Evolutionary conservation across 495 filamentous ascomycete genomes (phyloP).

Genomic region (Daldinia decipiens): DNA sequence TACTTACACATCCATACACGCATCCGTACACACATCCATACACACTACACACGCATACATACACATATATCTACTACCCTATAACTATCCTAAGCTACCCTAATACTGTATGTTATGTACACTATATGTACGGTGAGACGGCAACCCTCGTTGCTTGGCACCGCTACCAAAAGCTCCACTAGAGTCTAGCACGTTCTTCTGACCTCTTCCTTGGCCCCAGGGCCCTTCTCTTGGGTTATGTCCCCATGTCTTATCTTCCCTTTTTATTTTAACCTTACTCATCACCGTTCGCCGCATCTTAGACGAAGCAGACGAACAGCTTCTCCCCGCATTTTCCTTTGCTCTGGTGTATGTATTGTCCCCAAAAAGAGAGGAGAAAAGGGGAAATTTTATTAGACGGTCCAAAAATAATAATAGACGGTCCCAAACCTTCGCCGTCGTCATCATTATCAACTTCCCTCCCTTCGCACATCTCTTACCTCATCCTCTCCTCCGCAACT

Average conservation of each 20-base stretch:
- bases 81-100: background rate
- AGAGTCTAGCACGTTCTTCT: conserved; percentile 47
- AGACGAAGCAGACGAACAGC: conserved; percentile 37
- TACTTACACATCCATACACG: background rate
- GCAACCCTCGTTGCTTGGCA: conserved; percentile 38
- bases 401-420: conserved; percentile 24
- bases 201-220: conserved; percentile 32
- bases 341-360: conserved; percentile 19
- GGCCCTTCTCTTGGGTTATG: conserved; percentile 20
- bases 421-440: conserved; percentile 38
- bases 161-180: conserved; percentile 31
- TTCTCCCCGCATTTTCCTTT: conserved; percentile 48
- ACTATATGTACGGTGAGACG: conserved; percentile 39
- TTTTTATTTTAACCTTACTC: conserved; percentile 37
- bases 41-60: conserved; percentile 3
- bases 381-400: conserved; percentile 1
- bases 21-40: conserved; percentile 2
- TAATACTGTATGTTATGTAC: conserved; percentile 26
- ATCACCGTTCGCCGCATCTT: conserved; percentile 39
- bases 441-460: conserved; percentile 40
- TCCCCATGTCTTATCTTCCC: conserved; percentile 35
- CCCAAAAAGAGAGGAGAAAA: conserved; percentile 40
- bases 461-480: conserved; percentile 39
- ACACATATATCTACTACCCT: conserved; percentile 1
- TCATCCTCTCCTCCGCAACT: conserved; percentile 37